Base-by-base conservation (phyloP, 352 stramenopile genomes). In the Phytopythium helicoides region DNA sequence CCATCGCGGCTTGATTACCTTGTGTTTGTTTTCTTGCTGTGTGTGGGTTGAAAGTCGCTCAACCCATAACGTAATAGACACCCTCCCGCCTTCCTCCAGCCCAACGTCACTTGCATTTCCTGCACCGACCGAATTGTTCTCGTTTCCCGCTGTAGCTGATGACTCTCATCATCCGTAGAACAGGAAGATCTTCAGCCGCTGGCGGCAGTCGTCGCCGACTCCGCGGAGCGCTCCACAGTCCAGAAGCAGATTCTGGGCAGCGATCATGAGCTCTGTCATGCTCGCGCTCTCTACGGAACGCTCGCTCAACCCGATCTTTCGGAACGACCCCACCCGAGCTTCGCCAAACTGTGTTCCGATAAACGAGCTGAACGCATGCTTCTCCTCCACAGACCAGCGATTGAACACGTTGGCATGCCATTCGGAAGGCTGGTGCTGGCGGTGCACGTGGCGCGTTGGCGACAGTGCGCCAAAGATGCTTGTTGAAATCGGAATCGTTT, bases 151-250 rank as follows among this genome's bases (percentile, higher is more conserved):
- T 7, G 5, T 26, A 11, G 28, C 5, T 10, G 28, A 33, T 33
- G 28, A 9, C 28, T 10, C 28, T 33, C 28, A 33, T 75, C 57
- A 92, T 12, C 81, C 81, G 46, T 82, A 92, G 58, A 86, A 71
- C 28, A 92, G 48, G 58, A 85, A 89, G 45, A 90, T 89, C 62
- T 86, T 86, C 19, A 92, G 66, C 6, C 81, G 76, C 18, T 83
- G 66, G 41, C 62, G 57, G 47, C 68, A 71, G 38, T 85, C 76
- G 42, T 89, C 71, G 41, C 76, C 57, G 7, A 69, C 64, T 10
- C 81, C 62, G 47, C 69, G 67, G 22, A 85, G 50, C 33, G 55
- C 67, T 40, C 58, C 55, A 39, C 58, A 72, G 60, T 92, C 79
- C 11, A 88, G 54, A 23, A 83, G 65, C 42, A 92, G 57, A 52